Percentiles rank a stretch among this genome's conserved stretches.
Conservation (phyloP, 2,329 filamentous ascomycete genomes). For the Laburnicola sp. region DNA sequence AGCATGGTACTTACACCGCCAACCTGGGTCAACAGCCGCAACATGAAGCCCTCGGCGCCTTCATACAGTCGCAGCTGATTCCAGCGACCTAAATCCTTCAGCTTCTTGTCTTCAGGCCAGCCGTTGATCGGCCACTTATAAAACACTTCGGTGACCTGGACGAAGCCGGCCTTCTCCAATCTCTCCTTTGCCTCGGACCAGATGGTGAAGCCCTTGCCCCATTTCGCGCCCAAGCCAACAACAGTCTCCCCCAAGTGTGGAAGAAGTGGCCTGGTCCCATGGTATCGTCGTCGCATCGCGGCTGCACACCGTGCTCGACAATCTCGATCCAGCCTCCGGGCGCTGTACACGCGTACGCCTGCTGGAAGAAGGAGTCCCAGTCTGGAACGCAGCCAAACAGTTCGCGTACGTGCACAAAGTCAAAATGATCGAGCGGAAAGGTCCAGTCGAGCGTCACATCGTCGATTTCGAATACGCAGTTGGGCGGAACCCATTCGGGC, state of each 20-base stretch:
- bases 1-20: conserved; percentile 29
- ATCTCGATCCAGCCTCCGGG: conserved; percentile 51
- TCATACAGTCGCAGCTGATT: conserved; percentile 43
- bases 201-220: conserved; percentile 44
- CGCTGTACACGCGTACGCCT: conserved; percentile 41
- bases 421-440: conserved; percentile 41
- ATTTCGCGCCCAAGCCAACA: conserved; percentile 41
- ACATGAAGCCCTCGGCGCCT: conserved; percentile 45
- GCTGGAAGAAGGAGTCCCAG: conserved; percentile 49
- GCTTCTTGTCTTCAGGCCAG: conserved; percentile 34
- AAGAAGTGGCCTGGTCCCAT: conserved; percentile 44
- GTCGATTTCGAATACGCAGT: conserved; percentile 54
- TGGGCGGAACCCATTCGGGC: conserved; percentile 52
- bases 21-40: conserved; percentile 42
- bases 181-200: conserved; percentile 40
- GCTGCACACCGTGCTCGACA: conserved; percentile 48
- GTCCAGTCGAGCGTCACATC: conserved; percentile 51
- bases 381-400: conserved; percentile 52
- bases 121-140: conserved; percentile 45
- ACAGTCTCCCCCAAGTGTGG: conserved; percentile 40
- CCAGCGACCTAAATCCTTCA: conserved; percentile 44
- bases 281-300: conserved; percentile 47
- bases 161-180: conserved; percentile 39
- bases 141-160: conserved; percentile 35
- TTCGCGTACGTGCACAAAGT: conserved; percentile 53